Evolutionary conservation across 495 filamentous ascomycete species (phyloP), one percentile per base, ranked within the genome.

Genomic region (Aspergillus leporis): DNA sequence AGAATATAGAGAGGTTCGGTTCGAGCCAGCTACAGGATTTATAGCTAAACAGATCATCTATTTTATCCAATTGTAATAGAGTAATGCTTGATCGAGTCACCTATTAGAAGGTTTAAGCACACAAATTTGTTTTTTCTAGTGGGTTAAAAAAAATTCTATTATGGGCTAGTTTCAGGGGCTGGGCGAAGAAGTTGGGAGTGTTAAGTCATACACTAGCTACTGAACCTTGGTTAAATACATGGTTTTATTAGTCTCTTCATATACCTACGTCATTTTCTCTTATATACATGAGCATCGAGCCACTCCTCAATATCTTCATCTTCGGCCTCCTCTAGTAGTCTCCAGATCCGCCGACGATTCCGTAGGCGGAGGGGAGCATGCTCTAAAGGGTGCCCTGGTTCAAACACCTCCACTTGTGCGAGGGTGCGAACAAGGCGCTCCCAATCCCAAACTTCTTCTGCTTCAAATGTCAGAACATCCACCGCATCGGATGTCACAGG

Each of bases 341-440:
- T 43, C 38, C 38, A 43, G 38, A 43, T 43, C 38, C 38, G 38
- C 38, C 38, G 38, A 18, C 38, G 38, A 43, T 43, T 43, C 38
- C 38, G 38, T 13, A 43, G 38, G 14, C 38, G 38, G 38, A 43
- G 38, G 4, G 38, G 38, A 43, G 38, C 38, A n/a, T 43, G 38
- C 38, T 43, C 7, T 43, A 43, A 18, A 43, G 38, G 38, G 38
- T 43, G 6, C n/a, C 38, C 38, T 4, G 38, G 38, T 43, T 43
- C 38, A 43, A 43, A 43, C 38, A 43, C 38, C 38, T 43, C 38
- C 38, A 43, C 38, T 43, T 43, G 38, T 43, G 38, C 38, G 14
- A 43, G 38, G 38, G 38, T 43, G 38, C 38, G 38, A 43, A 43
- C 38, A 43, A 43, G 38, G 38, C n/a, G 38, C 38, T 43, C 38